Base-by-base conservation (phyloP, 108 stramenopile species). In the Epithemia pelagica region DNA sequence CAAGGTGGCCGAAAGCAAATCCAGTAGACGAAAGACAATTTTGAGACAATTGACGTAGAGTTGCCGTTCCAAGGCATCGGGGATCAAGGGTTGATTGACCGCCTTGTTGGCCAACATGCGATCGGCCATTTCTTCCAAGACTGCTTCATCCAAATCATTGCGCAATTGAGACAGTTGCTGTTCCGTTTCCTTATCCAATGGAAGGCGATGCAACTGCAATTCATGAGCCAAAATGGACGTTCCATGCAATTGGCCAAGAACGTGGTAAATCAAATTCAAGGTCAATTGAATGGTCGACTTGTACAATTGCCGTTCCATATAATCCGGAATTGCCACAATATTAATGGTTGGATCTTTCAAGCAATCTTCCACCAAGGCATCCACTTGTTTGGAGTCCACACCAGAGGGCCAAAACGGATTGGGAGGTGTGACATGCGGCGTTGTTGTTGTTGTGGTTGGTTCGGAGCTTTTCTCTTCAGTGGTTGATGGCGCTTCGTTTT, bases 41-140 rank as follows among this genome's bases (percentile, higher is more conserved):
- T 67, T 58, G 2, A 80, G 62, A 33, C 70, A 74, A 30, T 64
- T 69, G 52, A 58, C 25, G 46, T 79, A 79, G 8, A 79, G 21
- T 54, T 74, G 74, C n/a, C 33, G 46, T 52, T 79, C 79, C 54
- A 80, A 15, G 5, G 24, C 62, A 54, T 80, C 79, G 7, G 79
- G 79, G 2, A 80, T 52, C 54, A 61, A 64, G 8, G 64, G 20
- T 2, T 46, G 54, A 66, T 80, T 80, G 54, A 80, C 65, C 0
- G 70, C 58, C 0, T 30, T 68, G 61, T 73, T 74, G 0, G 30
- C 57, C 31, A 80, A 57, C 25, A 80, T 32, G 0, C 64, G 58
- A 18, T 71, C 68, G 1, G 79, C 79, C 20, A 80, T 62, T 65
- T 65, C 20, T 0, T 70, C 71, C 37, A 80, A 63, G 32, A 73